Base-by-base conservation (phyloP, 1,284 basidiomycete genomes). In the Cryptococcus neoformans region DNA sequence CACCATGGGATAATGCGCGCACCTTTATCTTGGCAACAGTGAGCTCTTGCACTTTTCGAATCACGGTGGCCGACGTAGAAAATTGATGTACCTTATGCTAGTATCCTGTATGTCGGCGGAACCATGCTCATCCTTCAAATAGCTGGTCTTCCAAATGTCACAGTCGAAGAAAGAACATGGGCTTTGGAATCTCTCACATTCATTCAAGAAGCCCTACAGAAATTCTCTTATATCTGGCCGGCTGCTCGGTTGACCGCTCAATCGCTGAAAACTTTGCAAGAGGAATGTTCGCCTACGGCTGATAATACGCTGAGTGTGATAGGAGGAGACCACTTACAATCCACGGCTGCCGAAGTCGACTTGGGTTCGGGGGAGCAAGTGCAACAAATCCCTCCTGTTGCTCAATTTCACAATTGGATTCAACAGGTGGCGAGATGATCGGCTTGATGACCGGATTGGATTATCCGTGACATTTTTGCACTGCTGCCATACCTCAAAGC, bases 81-180 rank as follows among this genome's bases (percentile, higher is more conserved):
- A 4, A 42, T 14, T 28, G 46, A 35, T 34, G 16, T 40, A 2
- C n/a, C 16, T 12, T 5, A 46, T 38, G 4, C 4, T 4, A 65
- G 63, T 21, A 58, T 57, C 35, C 39, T 63, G 9, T 63, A 63
- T 14, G 62, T 65, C 8, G 56, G 59, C 46, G 62, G 59, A 6
- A 57, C 59, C 11, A 62, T 62, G 52, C 62, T 65, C 34, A 58
- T 65, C 1, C 45, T 65, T n/a, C 63, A 63, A 46, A 52, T 55
- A 3, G 50, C 55, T 10, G 63, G 63, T 21, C 51, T 63, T 28
- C 61, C 63, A 11, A 41, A 41, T 9, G 53, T 65, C 38, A 45
- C 57, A 3, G 48, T 53, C 11, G 55, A 47, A 37, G 51, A 58
- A 17, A 49, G 49, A 6, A 39, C 39, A 10, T 51, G 48, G 12